These are phyloP conservation scores for Dendrobium huoshanense DNA, from an alignment of 106 monocot species.

Conservation along the genomic window DNA sequence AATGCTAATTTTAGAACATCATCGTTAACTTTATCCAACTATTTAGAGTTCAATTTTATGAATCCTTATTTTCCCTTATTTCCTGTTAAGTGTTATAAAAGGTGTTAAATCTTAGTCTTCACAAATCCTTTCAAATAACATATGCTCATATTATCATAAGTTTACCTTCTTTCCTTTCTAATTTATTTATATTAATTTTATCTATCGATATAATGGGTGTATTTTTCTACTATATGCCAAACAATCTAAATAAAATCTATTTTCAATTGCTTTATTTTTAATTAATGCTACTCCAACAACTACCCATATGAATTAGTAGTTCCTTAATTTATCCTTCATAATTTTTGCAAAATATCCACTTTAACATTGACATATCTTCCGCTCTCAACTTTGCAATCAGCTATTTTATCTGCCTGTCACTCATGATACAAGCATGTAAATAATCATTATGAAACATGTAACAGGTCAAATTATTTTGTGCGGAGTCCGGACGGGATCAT, in stretches of 20 bases:
- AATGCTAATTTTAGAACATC: no score
- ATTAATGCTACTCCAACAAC: background rate
- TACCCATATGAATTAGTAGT: background rate
- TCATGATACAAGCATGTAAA: background rate
- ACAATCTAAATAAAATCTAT: background rate
- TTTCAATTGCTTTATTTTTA: background rate
- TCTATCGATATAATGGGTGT: no score
- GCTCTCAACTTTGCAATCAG: background rate
- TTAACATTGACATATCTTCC: background rate
- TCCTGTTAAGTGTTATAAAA: no score
- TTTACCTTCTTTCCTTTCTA: no score
- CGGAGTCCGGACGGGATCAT: no score
- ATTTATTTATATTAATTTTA: no score
- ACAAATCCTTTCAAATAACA: background rate
- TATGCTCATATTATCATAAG: background rate
- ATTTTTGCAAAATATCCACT: background rate
- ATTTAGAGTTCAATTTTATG: no score
- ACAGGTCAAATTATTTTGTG: background rate
- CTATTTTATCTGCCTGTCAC: background rate
- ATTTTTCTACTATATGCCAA: no score
- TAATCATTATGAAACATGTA: background rate
- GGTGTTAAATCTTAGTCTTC: no score
- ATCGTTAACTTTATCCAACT: no score
- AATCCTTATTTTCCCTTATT: no score
- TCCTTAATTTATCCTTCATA: background rate